These are phyloP conservation scores for Phytophthora brassicae DNA, from an alignment of 352 stramenopile genomes.

Conservation along the genomic window DNA sequence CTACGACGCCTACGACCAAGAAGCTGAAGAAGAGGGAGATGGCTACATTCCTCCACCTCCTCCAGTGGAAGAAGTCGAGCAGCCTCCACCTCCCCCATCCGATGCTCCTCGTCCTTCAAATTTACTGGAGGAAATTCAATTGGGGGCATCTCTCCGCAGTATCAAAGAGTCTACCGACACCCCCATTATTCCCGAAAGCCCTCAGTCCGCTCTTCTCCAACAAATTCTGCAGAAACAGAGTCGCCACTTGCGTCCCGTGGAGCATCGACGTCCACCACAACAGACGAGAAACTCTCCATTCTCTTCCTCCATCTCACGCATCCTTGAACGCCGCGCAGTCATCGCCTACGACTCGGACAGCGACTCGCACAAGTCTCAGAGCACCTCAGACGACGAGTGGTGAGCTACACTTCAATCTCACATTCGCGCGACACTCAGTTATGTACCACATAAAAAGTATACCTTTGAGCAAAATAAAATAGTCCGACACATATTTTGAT, in stretches of 20 bases:
- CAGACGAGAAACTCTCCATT: conserved; percentile 31
- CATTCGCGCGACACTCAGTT: background rate
- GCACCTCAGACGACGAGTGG: conserved; percentile 26
- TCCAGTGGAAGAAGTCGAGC: conserved; percentile 19
- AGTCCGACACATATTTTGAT: background rate
- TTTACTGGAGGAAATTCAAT: conserved; percentile 42
- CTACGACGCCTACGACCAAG: conserved; percentile 22
- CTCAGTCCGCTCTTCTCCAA: conserved; percentile 43
- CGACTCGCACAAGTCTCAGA: conserved; percentile 19
- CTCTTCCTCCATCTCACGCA: conserved; percentile 57
- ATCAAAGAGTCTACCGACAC: conserved; percentile 1
- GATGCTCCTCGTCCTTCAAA: background rate
- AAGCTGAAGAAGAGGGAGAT: conserved; percentile 1
- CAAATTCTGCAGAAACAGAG: conserved; percentile 62
- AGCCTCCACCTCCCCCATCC: conserved; percentile 6
- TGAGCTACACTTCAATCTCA: conserved; percentile 21
- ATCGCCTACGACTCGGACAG: conserved; percentile 72
- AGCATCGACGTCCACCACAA: conserved; percentile 14
- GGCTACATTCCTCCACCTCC: conserved; percentile 8
- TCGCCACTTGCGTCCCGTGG: conserved; percentile 41
- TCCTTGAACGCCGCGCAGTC: conserved; percentile 55
- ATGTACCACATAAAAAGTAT: too few species aligned
- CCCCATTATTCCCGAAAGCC: conserved; percentile 2
- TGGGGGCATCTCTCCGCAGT: conserved; percentile 29
- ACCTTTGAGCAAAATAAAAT: too few species aligned